A percentile compares a stretch with the other conserved stretches of the same genome.
Evolutionary conservation across 495 filamentous ascomycete genomes (phyloP).

Genomic region (Penicillium psychrofluorescens): DNA sequence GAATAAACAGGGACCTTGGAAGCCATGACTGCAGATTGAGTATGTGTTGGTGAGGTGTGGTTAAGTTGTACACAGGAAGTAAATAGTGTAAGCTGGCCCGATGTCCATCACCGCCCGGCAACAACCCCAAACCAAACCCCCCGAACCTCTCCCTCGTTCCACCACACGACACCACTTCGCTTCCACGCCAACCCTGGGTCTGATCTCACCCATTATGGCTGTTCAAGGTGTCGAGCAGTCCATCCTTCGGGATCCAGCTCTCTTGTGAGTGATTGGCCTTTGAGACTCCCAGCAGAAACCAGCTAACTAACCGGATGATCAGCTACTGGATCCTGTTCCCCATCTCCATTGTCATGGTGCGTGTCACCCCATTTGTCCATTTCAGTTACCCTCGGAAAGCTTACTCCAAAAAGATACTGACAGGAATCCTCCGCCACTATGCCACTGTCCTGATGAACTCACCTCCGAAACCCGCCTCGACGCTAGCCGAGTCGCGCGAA

Average conservation of each 20-base stretch:
- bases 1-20: slow-evolving; percentile 42
- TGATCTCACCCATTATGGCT: slow-evolving; percentile 53
- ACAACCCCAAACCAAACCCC: no score
- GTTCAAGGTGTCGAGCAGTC: slow-evolving; percentile 76
- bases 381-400: no score
- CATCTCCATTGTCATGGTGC: slow-evolving; percentile 94
- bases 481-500: slow-evolving; percentile 71
- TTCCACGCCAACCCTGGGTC: no score
- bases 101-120: slow-evolving; percentile 1
- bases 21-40: slow-evolving; percentile 14
- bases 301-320: slow-evolving; percentile 3
- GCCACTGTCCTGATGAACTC: slow-evolving; percentile 82
- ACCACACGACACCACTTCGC: no score
- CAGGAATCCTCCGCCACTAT: slow-evolving; percentile 93
- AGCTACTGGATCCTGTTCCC: slow-evolving; percentile 99
- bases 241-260: slow-evolving; percentile 96
- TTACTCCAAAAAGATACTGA: slow-evolving; percentile 61
- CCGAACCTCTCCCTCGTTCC: background rate
- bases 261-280: slow-evolving; percentile 59
- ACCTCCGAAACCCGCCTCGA: slow-evolving; percentile 72
- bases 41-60: no score
- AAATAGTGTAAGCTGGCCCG: no score
- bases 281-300: no score
- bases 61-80: no score
- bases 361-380: background rate